phyloP scores from a whole-genome alignment of 2,329 filamentous ascomycete genomes.

The Beauveria pseudobassiana region DNA sequence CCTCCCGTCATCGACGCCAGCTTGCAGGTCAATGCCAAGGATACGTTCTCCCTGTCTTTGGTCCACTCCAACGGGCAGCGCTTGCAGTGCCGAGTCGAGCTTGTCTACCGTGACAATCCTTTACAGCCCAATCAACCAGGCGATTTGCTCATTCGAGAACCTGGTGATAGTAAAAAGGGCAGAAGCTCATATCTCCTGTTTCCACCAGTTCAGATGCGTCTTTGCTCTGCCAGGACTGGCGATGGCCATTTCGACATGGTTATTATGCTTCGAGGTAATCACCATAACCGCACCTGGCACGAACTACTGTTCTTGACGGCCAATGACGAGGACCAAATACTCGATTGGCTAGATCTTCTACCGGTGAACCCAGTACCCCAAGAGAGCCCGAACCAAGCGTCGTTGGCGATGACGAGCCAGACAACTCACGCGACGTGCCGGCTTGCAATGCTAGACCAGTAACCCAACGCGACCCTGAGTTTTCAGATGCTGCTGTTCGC shows the following conservation, averaged over 20 bases:
- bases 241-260: constrained; percentile 65
- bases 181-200: constrained; percentile 78
- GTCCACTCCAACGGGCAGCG: constrained; percentile 85
- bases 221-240: constrained; percentile 73
- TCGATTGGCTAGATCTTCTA: constrained; percentile 84
- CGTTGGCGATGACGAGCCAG: constrained; percentile 18
- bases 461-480: background rate
- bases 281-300: constrained; percentile 65
- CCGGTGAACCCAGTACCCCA: constrained; percentile 45
- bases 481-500: constrained; percentile 3
- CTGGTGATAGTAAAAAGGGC: constrained; percentile 62
- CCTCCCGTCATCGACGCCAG: constrained; percentile 65
- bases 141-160: constrained; percentile 87
- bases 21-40: constrained; percentile 80
- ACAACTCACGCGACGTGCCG: background rate
- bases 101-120: constrained; percentile 76
- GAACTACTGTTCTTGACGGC: constrained; percentile 74
- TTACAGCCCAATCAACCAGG: constrained; percentile 60
- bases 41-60: constrained; percentile 80
- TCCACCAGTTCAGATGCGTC: constrained; percentile 67
- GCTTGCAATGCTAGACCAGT: background rate
- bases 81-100: constrained; percentile 79
- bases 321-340: constrained; percentile 67
- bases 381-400: constrained; percentile 27
- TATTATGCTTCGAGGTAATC: constrained; percentile 73